These are phyloP conservation scores for Eucalyptus leucophloia DNA, from an alignment of 345 rosid genomes.

Conservation along the genomic window DNA sequence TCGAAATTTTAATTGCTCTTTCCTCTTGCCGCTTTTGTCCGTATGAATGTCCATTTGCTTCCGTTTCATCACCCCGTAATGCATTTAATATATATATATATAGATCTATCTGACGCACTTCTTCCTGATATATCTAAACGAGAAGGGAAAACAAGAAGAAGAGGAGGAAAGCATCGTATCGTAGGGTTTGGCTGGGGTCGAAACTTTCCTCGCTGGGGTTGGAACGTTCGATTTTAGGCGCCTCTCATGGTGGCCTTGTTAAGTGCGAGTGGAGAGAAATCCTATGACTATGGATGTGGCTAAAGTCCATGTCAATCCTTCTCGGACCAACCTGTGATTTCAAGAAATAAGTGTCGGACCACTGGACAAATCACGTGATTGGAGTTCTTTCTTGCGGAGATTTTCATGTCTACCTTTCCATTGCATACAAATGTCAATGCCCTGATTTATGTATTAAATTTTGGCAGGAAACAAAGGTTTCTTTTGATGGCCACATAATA, in stretches of 20 bases:
- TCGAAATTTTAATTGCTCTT: not conserved
- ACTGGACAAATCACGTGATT: not conserved
- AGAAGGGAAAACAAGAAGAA: not conserved
- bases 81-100: not conserved
- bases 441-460: not conserved
- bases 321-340: not conserved
- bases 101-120: not conserved
- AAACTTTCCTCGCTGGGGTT: not conserved
- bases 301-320: not conserved
- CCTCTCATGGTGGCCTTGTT: not conserved
- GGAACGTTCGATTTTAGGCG: not conserved
- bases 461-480: fast-evolving
- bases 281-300: not conserved
- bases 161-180: not conserved
- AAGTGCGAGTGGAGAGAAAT: not conserved
- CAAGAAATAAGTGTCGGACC: not conserved
- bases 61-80: not conserved
- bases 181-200: not conserved
- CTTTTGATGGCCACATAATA: not conserved
- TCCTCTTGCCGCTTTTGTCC: not conserved
- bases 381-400: fast-evolving
- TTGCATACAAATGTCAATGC: not conserved
- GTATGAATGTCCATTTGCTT: not conserved
- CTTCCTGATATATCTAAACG: too few species aligned
- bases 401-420: too few species aligned